Evolutionary conservation across 208 protist species (phyloP).

Genomic region (Blastocrithidia nonstop): DNA sequence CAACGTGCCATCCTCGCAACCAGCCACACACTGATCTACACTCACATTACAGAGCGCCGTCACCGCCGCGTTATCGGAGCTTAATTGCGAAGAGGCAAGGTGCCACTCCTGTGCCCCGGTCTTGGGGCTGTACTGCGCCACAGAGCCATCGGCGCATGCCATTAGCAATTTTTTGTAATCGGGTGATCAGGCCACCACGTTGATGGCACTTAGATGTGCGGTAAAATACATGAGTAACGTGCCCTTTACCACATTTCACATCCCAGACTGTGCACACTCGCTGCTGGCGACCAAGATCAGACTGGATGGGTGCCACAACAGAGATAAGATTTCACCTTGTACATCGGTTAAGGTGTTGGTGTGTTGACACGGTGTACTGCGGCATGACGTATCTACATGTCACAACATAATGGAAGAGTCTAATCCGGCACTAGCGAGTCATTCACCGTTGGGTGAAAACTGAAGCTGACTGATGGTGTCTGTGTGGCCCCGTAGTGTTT

Average conservation of each 20-base stretch:
- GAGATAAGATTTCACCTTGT: slow-evolving; percentile 59
- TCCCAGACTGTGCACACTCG: slow-evolving; percentile 82
- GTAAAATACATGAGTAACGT: slow-evolving; percentile 84
- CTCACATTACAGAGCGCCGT: slow-evolving; percentile 36
- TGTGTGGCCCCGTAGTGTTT: slow-evolving; percentile 45
- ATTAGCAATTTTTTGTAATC: slow-evolving; percentile 85
- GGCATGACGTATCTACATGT: slow-evolving; percentile 59
- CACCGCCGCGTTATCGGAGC: slow-evolving; percentile 50
- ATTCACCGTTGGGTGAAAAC: slow-evolving; percentile 69
- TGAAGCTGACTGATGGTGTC: slow-evolving; percentile 67
- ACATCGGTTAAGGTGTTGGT: slow-evolving; percentile 61
- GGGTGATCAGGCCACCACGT: slow-evolving; percentile 64
- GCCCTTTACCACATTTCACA: slow-evolving; percentile 88
- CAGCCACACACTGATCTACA: slow-evolving; percentile 59
- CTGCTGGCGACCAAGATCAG: slow-evolving; percentile 79
- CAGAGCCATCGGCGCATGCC: slow-evolving; percentile 76
- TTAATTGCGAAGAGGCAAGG: slow-evolving; percentile 47
- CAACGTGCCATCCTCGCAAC: slow-evolving; percentile 76
- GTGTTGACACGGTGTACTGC: no score
- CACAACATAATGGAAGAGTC: slow-evolving; percentile 61
- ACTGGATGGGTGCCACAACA: slow-evolving; percentile 90
- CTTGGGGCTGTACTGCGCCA: slow-evolving; percentile 87
- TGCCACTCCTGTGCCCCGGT: slow-evolving; percentile 46
- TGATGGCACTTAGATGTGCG: slow-evolving; percentile 78
- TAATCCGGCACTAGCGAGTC: slow-evolving; percentile 57